Conservation (phyloP, 1,284 basidiomycete species). For the Tilletia indica region DNA sequence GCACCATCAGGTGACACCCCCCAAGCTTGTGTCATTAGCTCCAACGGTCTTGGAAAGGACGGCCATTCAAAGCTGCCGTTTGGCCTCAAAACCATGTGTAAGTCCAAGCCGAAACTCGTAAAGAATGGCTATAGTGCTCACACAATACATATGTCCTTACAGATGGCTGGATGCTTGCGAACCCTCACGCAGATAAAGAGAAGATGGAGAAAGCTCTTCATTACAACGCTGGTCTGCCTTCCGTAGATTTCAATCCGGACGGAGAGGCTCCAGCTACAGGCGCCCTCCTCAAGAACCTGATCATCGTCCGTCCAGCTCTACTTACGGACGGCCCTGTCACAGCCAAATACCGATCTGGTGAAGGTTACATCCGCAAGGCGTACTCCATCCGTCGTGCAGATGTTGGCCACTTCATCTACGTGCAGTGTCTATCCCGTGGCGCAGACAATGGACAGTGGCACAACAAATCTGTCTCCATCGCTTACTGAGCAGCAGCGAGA, state of each 20-base stretch:
- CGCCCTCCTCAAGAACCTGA: not conserved
- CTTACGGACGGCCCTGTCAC: not conserved
- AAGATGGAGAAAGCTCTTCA: conserved; percentile 4
- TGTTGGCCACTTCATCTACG: not conserved
- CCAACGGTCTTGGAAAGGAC: conserved; percentile 1
- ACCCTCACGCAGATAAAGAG: conserved; percentile 4
- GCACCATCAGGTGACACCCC: not conserved
- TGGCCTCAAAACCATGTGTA: conserved; percentile 1
- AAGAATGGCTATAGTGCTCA: not conserved
- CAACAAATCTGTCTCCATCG: not conserved
- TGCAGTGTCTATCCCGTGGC: not conserved
- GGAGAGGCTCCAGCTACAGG: not conserved
- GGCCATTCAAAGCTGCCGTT: not conserved
- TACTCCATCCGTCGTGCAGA: not conserved
- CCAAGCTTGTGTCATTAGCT: conserved; percentile 1
- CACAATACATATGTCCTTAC: not conserved
- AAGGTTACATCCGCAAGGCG: not conserved
- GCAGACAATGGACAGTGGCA: not conserved
- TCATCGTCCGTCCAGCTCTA: not conserved
- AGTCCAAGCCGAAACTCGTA: not conserved
- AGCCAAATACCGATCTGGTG: not conserved
- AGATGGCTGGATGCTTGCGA: conserved; percentile 7
- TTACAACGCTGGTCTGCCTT: conserved; percentile 1
- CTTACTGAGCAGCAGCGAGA: not conserved
- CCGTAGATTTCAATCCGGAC: conserved; percentile 7